Evolutionary conservation across 2,329 filamentous ascomycete species (phyloP).

Genomic region (Trichoderma citrinoviride): DNA sequence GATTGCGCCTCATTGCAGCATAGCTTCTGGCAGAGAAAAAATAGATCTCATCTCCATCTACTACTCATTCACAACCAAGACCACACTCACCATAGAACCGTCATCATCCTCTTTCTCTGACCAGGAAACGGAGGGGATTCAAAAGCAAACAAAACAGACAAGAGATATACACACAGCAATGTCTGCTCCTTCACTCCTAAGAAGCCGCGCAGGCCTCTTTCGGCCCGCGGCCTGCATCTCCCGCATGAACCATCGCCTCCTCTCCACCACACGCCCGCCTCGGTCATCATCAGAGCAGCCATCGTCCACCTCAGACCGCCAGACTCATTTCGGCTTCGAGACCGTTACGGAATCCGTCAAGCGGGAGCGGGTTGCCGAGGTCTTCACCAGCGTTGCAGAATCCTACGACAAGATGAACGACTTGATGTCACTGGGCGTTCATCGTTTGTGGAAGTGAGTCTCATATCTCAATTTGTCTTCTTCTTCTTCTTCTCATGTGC

Average conservation of each 20-base stretch:
- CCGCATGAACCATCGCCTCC: conserved; percentile 29
- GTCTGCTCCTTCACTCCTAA: conserved; percentile 33
- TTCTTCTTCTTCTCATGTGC: neutral
- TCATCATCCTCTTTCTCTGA: neutral
- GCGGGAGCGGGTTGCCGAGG: conserved; percentile 67
- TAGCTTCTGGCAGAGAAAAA: neutral
- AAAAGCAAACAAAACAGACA: neutral
- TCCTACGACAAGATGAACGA: conserved; percentile 99
- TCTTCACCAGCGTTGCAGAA: conserved; percentile 92
- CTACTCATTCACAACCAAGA: neutral
- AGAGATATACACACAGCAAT: neutral
- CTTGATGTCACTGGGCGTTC: conserved; percentile 95
- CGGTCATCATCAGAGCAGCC: conserved; percentile 22
- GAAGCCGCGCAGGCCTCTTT: conserved; percentile 30
- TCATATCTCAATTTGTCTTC: neutral
- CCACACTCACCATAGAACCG: neutral
- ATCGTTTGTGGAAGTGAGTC: conserved; percentile 83
- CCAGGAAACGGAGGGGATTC: too few relatives aligned
- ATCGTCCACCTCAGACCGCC: conserved; percentile 44
- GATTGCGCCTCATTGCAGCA: neutral
- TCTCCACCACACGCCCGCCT: conserved; percentile 29
- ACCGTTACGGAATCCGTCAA: conserved; percentile 81
- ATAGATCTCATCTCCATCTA: neutral
- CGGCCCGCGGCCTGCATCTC: conserved; percentile 23
- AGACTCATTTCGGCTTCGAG: conserved; percentile 89